Conservation (phyloP, 495 filamentous ascomycete species). For the Achaetomiella virescens region DNA sequence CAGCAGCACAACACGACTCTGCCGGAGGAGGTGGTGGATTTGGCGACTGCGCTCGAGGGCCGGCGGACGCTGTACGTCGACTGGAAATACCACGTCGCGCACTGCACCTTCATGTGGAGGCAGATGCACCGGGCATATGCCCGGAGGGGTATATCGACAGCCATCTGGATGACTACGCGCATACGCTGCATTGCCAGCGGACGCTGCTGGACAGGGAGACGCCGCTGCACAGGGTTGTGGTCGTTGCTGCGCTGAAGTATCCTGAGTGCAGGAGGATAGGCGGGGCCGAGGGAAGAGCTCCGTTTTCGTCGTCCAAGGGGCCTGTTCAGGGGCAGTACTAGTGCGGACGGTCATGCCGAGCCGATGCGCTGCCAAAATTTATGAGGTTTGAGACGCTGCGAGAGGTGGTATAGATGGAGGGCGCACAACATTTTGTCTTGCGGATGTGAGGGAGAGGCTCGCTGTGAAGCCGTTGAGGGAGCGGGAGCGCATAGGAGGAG, state of each 20-base stretch:
- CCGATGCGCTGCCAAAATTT: too few species aligned
- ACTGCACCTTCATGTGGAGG: slow-evolving; percentile 33
- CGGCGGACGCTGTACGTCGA: slow-evolving; percentile 23
- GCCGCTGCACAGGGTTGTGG: neutral
- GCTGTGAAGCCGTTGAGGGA: too few species aligned
- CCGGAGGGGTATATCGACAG: slow-evolving; percentile 6
- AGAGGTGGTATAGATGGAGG: too few species aligned
- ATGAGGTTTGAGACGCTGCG: too few species aligned
- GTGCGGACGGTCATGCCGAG: too few species aligned
- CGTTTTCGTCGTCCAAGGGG: too few species aligned
- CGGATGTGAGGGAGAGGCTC: too few species aligned
- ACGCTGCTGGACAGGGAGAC: neutral
- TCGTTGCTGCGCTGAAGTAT: slow-evolving; percentile 10
- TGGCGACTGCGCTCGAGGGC: neutral
- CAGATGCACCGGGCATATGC: slow-evolving; percentile 28
- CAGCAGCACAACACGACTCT: too few species aligned
- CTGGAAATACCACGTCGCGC: slow-evolving; percentile 31
- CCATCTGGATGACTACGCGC: slow-evolving; percentile 10
- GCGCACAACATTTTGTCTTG: too few species aligned
- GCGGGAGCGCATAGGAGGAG: too few species aligned
- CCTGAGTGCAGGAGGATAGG: slow-evolving; percentile 4
- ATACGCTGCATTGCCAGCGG: slow-evolving; percentile 14
- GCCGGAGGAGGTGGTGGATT: neutral
- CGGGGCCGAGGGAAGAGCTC: too few species aligned
- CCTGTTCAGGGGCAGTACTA: too few species aligned